Evolutionary conservation across 2,329 filamentous ascomycete species (phyloP).

Genomic region (Huntiella savannae): DNA sequence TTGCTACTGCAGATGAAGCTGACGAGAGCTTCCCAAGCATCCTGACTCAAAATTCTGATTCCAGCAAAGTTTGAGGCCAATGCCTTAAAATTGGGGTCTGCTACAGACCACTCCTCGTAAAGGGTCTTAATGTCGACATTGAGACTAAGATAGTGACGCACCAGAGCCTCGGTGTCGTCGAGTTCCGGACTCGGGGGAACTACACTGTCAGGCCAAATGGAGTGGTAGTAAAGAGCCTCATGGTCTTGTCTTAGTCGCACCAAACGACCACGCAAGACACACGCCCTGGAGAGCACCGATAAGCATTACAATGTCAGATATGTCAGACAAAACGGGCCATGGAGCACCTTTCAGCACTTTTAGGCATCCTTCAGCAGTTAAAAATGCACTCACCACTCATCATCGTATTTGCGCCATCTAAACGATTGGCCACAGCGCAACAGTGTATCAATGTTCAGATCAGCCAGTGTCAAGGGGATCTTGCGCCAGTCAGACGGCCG

Average conservation of each 20-base stretch:
- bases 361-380: too few species aligned
- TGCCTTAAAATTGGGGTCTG: slow-evolving; percentile 74
- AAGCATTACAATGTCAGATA: slow-evolving; percentile 6
- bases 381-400: slow-evolving; percentile 51
- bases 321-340: neutral
- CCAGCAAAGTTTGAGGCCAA: slow-evolving; percentile 77
- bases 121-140: slow-evolving; percentile 53
- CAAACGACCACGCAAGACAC: slow-evolving; percentile 69
- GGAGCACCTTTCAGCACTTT: too few species aligned
- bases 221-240: slow-evolving; percentile 60
- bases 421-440: slow-evolving; percentile 92
- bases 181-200: slow-evolving; percentile 11
- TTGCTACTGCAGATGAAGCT: slow-evolving; percentile 98
- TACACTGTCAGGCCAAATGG: slow-evolving; percentile 32
- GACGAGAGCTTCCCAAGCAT: slow-evolving; percentile 86
- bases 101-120: slow-evolving; percentile 71
- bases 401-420: slow-evolving; percentile 70
- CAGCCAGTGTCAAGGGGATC: slow-evolving; percentile 61
- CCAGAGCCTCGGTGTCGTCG: slow-evolving; percentile 54
- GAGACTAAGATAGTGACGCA: slow-evolving; percentile 78
- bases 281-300: slow-evolving; percentile 35
- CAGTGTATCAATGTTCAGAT: slow-evolving; percentile 88
- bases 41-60: slow-evolving; percentile 80
- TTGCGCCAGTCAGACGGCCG: slow-evolving; percentile 45
- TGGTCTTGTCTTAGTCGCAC: slow-evolving; percentile 70